Evolutionary conservation across 2,329 filamentous ascomycete genomes (phyloP), one percentile per base, ranked within the genome.

Genomic region (Pestalotiopsis sp.): DNA sequence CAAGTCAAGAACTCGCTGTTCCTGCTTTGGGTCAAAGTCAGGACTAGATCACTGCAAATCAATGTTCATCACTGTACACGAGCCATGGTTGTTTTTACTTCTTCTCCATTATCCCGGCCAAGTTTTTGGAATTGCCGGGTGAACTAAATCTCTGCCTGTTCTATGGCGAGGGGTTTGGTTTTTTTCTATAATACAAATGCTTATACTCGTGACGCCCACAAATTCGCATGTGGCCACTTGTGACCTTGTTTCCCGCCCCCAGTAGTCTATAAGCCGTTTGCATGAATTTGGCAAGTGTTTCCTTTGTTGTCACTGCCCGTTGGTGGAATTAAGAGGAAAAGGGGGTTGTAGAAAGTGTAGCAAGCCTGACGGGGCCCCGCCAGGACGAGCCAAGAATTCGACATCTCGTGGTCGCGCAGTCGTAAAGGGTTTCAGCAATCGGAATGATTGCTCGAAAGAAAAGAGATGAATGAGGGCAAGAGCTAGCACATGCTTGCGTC

Each of bases 61-160:
- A 45, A 45, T 17, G 3, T 45, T 45, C 41, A 1, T 45, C 41
- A 36, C 2, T 36, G 7, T 36, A 36, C 31, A 36, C 31, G 2
- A 59, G 27, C 20, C 27, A 27, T 17, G 9, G 17, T 36, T 36
- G 23, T 62, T 20, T n/a, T n/a, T 25, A 52, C n/a, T 23, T 27
- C 12, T 45, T 45, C 49, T 39, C 61, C n/a, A 41, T 64, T 23
- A 45, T 49, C 38, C 39, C 39, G 64, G 20, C 69, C 31, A 36
- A 49, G 61, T 41, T 61, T 67, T 67, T 69, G 61, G 61, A 9
- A 36, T 36, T 69, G 69, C 68, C 65, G 62, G 67, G 39, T 64
- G 4, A 64, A 14, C 23, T n/a, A 49, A 36, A 36, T 9, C 31
- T 36, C 17, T 64, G 25, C 61, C 59, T 61, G n/a, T 31, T 36